Evolutionary conservation across 352 stramenopile genomes (phyloP).

Genomic region (Phytopythium ostracodes): DNA sequence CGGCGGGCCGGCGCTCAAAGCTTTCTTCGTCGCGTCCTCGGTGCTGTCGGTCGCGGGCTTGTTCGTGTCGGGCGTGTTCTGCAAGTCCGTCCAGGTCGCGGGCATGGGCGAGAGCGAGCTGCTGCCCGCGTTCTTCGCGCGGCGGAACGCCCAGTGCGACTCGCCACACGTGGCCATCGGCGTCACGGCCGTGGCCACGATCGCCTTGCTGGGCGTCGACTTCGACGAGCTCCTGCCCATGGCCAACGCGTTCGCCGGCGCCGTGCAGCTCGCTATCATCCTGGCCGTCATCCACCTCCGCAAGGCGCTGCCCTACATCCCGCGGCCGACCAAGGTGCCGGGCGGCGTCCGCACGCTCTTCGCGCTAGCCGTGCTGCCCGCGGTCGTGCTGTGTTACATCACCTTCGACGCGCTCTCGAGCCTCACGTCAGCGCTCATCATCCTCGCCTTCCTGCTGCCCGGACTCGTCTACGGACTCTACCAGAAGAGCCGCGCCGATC

Average conservation of each 20-base stretch:
- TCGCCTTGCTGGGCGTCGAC: slow-evolving; percentile 30
- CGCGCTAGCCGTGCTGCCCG: slow-evolving; percentile 17
- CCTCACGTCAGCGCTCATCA: slow-evolving; percentile 22
- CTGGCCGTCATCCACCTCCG: slow-evolving; percentile 86
- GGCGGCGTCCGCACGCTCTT: slow-evolving; percentile 20
- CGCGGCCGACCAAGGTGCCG: slow-evolving; percentile 42
- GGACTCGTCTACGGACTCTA: slow-evolving; percentile 30
- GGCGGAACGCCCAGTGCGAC: slow-evolving; percentile 29
- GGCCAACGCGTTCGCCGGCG: slow-evolving; percentile 87
- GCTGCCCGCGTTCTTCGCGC: slow-evolving; percentile 74
- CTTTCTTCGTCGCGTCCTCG: slow-evolving; percentile 76
- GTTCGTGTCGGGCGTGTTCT: slow-evolving; percentile 89
- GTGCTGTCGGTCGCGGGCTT: slow-evolving; percentile 83
- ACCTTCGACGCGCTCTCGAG: slow-evolving; percentile 26
- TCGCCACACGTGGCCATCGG: slow-evolving; percentile 42
- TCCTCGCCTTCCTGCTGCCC: slow-evolving; percentile 32
- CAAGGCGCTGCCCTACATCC: slow-evolving; percentile 52
- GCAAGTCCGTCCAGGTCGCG: slow-evolving; percentile 84
- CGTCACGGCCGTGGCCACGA: slow-evolving; percentile 27
- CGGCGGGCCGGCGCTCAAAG: slow-evolving; percentile 77
- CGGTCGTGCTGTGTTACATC: slow-evolving; percentile 28
- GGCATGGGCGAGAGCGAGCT: slow-evolving; percentile 80
- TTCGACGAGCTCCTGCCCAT: slow-evolving; percentile 76
- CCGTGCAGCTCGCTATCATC: slow-evolving; percentile 86
- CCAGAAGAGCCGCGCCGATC: slow-evolving; percentile 13